Evolutionary conservation across 805 yeast species (phyloP), one percentile per base, ranked within the genome.

Genomic region (Ogataea glucozyma): DNA sequence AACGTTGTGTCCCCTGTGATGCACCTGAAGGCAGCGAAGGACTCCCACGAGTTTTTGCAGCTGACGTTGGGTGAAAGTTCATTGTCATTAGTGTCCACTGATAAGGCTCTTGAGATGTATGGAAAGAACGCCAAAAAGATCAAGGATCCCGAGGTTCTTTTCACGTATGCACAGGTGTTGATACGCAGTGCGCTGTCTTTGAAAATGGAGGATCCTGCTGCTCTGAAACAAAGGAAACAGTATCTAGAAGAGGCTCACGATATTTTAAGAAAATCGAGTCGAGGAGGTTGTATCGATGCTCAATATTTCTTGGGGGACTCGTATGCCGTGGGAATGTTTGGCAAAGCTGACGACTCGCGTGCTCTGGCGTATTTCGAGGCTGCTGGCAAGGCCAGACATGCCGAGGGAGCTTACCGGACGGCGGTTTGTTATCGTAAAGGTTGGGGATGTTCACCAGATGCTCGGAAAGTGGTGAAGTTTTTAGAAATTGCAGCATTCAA

Each of bases 341-440:
- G 90, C 1, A 86, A 85, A 60, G 71, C 83, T 9, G 96, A 90
- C 39, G 75, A 83, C 53, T 79, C 76, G 49, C 90, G 86, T 51
- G 85, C 97, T 1, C 83, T 88, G 54, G 53, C 63, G 2, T 73
- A 87, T 43, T 93, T 93, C 61, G 89, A 84, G 58, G 71, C 86
- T 26, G 96, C 98, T 6, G 97, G 97, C 3, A 91, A 93, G 60
- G 91, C 88, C 54, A 93, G 91, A 20, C 98, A 91, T 61, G 75
- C 85, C 4, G 98, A 91, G 62, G 79, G 93, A 37, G 89, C 96
- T 1, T 93, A 86, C 65, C 77, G 98, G 54, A 86, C 96, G 0
- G 88, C 97, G 0, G 77, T 85, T 41, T 91, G 97, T 65, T 86
- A 83, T 54, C 96, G 90, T 64, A 95, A 89, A 65, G 99, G 99